phyloP scores from a whole-genome alignment of 306 rosid genomes.

The Carpinus viminea region DNA sequence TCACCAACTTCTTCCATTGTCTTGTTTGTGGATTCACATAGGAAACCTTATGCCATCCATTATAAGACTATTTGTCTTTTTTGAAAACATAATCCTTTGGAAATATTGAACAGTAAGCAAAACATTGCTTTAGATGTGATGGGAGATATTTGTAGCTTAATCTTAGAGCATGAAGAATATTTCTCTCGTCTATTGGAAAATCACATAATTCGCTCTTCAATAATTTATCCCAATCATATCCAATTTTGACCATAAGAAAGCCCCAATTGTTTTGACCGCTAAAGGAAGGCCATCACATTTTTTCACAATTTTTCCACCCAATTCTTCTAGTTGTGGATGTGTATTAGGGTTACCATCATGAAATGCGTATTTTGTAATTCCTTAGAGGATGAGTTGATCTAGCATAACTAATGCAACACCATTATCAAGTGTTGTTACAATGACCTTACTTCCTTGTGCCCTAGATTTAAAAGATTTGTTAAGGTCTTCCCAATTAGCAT shows the following conservation, averaged over 20 bases:
- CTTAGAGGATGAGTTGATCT: conserved; percentile 7
- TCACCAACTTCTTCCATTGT: too few relatives aligned
- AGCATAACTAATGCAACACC: conserved; percentile 14
- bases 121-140: too few relatives aligned
- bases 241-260: conserved; percentile 8
- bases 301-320: conserved; percentile 23
- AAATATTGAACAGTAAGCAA: background rate
- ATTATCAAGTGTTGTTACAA: conserved; percentile 34
- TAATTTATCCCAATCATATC: conserved; percentile 9
- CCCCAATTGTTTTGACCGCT: conserved; percentile 27
- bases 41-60: conserved; percentile 37
- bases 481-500: too few relatives aligned
- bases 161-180: too few relatives aligned
- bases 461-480: too few relatives aligned
- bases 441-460: conserved; percentile 26
- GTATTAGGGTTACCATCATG: background rate
- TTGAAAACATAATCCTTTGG: conserved; percentile 28
- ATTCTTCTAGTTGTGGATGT: background rate
- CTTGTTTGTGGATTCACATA: background rate
- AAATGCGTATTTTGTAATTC: conserved; percentile 24
- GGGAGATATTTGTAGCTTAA: too few relatives aligned
- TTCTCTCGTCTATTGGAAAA: too few relatives aligned
- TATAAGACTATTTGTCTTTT: conserved; percentile 17
- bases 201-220: conserved; percentile 17
- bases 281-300: conserved; percentile 43